phyloP scores from a whole-genome alignment of 805 yeast genomes.

The Hanseniaspora vineae region DNA sequence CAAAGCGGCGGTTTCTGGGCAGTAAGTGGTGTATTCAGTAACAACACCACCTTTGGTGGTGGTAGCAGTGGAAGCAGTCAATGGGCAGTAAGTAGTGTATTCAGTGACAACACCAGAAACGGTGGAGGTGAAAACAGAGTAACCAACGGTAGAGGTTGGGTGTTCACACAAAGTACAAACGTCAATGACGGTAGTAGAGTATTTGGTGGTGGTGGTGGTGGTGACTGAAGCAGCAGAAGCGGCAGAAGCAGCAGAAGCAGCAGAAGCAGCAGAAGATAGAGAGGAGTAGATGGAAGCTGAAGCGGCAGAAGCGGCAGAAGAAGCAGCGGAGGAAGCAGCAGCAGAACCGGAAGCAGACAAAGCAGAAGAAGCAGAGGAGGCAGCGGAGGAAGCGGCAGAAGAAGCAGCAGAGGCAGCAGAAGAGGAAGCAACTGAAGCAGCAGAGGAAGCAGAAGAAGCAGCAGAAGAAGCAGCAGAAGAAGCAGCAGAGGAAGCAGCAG shows the following conservation, averaged over 20 bases:
- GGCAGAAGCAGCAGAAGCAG: background rate
- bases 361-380: constrained; percentile 4
- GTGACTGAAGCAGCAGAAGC: constrained; percentile 4
- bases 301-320: background rate
- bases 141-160: constrained; percentile 5
- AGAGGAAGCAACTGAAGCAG: background rate
- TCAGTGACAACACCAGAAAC: constrained; percentile 5
- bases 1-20: constrained; percentile 1
- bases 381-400: background rate
- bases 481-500: background rate
- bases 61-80: constrained; percentile 1
- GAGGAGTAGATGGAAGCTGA: background rate
- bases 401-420: constrained; percentile 2
- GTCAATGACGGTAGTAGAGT: constrained; percentile 7
- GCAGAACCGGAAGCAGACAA: constrained; percentile 4
- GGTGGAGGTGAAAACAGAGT: constrained; percentile 3
- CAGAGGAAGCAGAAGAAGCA: background rate
- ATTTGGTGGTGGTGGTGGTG: constrained; percentile 5
- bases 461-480: background rate
- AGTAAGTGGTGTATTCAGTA: constrained; percentile 1
- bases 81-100: constrained; percentile 5
- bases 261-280: background rate
- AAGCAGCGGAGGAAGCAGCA: background rate
- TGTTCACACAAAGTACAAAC: constrained; percentile 6
- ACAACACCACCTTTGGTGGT: background rate